Percentiles rank a stretch among this genome's conserved stretches.
These are phyloP conservation scores for Hypericum perforatum DNA, from an alignment of 345 rosid species.

Conservation along the genomic window DNA sequence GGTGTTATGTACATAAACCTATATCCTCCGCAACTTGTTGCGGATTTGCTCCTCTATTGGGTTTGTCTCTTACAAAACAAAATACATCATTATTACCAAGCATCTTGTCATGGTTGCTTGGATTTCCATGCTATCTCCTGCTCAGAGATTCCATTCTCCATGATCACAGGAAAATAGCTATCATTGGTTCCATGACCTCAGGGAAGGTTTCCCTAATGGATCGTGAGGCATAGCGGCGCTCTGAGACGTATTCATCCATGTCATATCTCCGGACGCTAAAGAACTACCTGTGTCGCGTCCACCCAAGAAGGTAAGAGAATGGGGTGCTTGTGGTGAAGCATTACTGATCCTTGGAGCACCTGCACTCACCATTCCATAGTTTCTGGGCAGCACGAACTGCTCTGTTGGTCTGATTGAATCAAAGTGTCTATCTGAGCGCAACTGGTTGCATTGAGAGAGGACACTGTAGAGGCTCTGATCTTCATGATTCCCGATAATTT, in stretches of 20 bases:
- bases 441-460: slow-evolving; percentile 56
- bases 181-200: slow-evolving; percentile 74
- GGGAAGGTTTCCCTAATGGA: slow-evolving; percentile 63
- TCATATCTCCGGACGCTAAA: slow-evolving; percentile 53
- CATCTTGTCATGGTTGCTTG: no score
- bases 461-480: slow-evolving; percentile 78
- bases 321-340: slow-evolving; percentile 33
- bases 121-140: no score
- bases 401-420: slow-evolving; percentile 37
- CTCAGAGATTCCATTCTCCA: no score
- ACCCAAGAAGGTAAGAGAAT: slow-evolving; percentile 51
- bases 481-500: slow-evolving; percentile 31
- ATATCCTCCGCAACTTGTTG: no score
- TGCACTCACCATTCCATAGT: slow-evolving; percentile 47
- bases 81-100: no score
- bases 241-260: slow-evolving; percentile 73
- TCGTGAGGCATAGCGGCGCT: slow-evolving; percentile 26
- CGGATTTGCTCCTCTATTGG: no score
- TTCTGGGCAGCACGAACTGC: slow-evolving; percentile 48
- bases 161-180: no score
- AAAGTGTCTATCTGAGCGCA: slow-evolving; percentile 35
- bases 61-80: no score
- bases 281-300: slow-evolving; percentile 48
- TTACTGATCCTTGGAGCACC: slow-evolving; percentile 32
- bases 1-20: no score